Percentiles rank a stretch among this genome's conserved stretches.
Conservation (phyloP, 1,284 basidiomycete genomes). For the Trametes sp. region DNA sequence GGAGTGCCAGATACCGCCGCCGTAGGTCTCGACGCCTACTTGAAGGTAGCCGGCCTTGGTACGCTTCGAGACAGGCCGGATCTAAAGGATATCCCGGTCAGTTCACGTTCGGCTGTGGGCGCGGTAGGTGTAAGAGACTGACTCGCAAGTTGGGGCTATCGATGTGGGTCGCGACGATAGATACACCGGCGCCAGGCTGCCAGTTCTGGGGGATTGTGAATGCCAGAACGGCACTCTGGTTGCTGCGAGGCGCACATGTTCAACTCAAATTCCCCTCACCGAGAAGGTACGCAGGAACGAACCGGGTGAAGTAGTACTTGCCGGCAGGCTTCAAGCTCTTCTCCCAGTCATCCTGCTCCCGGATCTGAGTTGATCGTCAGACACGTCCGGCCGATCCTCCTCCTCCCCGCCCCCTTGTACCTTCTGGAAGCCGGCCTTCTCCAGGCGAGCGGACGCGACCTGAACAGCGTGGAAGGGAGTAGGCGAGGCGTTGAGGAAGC, state of each 20-base stretch:
- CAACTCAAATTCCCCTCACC: background rate
- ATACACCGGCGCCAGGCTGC: constrained; percentile 75
- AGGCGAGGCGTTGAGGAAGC: constrained; percentile 86
- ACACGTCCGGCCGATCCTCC: constrained; percentile 4
- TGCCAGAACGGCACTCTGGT: constrained; percentile 86
- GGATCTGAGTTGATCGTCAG: constrained; percentile 46
- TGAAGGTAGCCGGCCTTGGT: constrained; percentile 74
- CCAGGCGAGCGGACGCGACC: constrained; percentile 66
- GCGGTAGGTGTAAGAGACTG: constrained; percentile 18
- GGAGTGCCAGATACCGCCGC: constrained; percentile 90
- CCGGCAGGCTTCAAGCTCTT: constrained; percentile 73
- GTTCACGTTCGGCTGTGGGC: background rate
- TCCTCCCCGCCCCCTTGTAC: constrained; percentile 29
- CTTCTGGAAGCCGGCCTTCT: constrained; percentile 62
- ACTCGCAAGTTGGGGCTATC: constrained; percentile 88
- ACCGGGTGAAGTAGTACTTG: constrained; percentile 91
- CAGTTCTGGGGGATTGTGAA: constrained; percentile 85
- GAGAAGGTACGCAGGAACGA: constrained; percentile 2
- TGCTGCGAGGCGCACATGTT: constrained; percentile 54
- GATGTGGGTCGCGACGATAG: constrained; percentile 91
- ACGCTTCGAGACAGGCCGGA: constrained; percentile 89
- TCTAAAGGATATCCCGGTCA: constrained; percentile 49
- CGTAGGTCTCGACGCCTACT: constrained; percentile 89
- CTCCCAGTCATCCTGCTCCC: constrained; percentile 69
- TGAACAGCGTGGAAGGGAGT: constrained; percentile 95